phyloP scores from a whole-genome alignment of 805 yeast genomes.

The Wilhelminamyces savonicus region DNA sequence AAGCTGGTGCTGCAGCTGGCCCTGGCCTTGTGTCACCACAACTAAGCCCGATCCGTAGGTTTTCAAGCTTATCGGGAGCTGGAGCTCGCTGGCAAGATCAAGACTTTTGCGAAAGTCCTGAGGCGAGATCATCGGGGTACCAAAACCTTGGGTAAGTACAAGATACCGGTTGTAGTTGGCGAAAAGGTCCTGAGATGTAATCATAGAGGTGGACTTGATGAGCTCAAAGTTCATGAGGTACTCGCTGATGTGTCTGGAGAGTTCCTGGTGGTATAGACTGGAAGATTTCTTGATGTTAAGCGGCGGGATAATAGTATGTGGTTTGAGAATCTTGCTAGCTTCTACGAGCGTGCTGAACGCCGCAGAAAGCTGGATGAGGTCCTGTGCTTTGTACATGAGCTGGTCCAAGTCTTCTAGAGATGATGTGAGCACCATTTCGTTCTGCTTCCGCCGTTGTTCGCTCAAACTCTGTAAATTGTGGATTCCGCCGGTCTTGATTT shows the following conservation, averaged over 20 bases:
- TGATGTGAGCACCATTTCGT: conserved; percentile 53
- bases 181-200: conserved; percentile 35
- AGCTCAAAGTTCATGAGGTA: conserved; percentile 39
- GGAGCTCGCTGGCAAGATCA: conserved; percentile 45
- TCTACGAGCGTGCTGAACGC: conserved; percentile 8
- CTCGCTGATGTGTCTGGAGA: conserved; percentile 76
- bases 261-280: conserved; percentile 49
- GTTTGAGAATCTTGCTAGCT: not conserved
- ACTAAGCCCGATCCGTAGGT: conserved; percentile 29
- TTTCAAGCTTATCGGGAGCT: conserved; percentile 47
- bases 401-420: conserved; percentile 75
- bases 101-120: conserved; percentile 60
- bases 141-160: conserved; percentile 35
- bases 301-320: conserved; percentile 18
- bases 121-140: conserved; percentile 64
- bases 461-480: conserved; percentile 59
- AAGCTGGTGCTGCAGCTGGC: conserved; percentile 19
- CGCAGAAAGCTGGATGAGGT: conserved; percentile 51
- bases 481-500: conserved; percentile 48
- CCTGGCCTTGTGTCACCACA: conserved; percentile 22
- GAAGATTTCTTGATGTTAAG: conserved; percentile 30
- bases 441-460: conserved; percentile 48
- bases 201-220: conserved; percentile 27
- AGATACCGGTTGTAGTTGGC: conserved; percentile 35
- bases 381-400: conserved; percentile 71